Conservation (phyloP, 2,329 filamentous ascomycete species). For the Colletotrichum gigasporum region DNA sequence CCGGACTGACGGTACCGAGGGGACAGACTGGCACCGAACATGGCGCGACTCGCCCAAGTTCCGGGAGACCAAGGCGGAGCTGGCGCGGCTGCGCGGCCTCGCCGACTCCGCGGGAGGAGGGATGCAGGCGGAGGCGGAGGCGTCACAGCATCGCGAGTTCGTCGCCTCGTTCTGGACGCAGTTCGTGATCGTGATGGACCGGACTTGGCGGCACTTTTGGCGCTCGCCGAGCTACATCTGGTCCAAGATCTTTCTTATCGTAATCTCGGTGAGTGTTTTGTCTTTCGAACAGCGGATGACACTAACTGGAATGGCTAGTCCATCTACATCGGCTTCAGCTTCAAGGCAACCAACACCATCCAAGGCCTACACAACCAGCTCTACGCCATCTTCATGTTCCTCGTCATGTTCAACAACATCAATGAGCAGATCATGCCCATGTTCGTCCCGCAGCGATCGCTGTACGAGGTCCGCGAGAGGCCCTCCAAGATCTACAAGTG, state of each 20-base stretch:
- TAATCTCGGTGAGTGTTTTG: conserved; percentile 41
- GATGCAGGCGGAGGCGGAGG: not conserved
- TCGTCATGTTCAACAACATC: conserved; percentile 71
- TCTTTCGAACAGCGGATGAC: no score
- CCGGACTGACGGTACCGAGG: conserved; percentile 45
- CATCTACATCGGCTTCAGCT: conserved; percentile 75
- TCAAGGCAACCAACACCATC: conserved; percentile 62
- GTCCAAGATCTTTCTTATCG: conserved; percentile 66
- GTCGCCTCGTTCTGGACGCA: conserved; percentile 73
- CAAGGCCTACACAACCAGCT: conserved; percentile 75
- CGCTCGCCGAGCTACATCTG: conserved; percentile 77
- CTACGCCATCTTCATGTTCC: conserved; percentile 73
- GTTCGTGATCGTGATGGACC: conserved; percentile 64
- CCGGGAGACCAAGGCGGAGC: conserved; percentile 37
- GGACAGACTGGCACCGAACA: conserved; percentile 46
- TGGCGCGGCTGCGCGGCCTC: conserved; percentile 34
- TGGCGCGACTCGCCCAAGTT: conserved; percentile 44
- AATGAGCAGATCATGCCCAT: conserved; percentile 74
- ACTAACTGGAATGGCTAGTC: conserved; percentile 16
- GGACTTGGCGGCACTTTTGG: conserved; percentile 79
- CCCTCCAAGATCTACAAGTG: conserved; percentile 68
- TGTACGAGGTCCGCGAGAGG: conserved; percentile 75
- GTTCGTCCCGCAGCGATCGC: conserved; percentile 71
- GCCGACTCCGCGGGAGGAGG: conserved; percentile 46
- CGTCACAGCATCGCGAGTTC: conserved; percentile 65